Evolutionary conservation across 2,329 filamentous ascomycete genomes (phyloP), one percentile per base, ranked within the genome.

Genomic region (Trichoderma hamatum): DNA sequence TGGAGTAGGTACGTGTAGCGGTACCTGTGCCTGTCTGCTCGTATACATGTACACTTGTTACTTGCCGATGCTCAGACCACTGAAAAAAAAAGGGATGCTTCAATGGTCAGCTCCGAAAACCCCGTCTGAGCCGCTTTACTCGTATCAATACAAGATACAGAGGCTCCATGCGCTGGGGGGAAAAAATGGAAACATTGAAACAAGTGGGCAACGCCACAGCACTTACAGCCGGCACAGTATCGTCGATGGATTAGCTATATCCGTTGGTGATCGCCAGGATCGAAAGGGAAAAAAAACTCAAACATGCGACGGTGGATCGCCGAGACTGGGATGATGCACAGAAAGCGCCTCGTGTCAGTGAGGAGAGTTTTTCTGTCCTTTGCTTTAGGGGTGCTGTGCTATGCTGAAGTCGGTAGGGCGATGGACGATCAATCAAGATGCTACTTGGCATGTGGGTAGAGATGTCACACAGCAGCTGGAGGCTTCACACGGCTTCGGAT

Each of bases 261-360:
- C 59, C 59, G 59, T 64, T 54, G 61, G 55, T 64, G 61, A 64
- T 64, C 61, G 49, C 61, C 61, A 52, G 34, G 16, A 54, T 55
- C 52, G 34, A 51, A 30, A 39, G 49, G 11, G 34, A 49, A 32
- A 43, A 60, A 60, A 62, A 64, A 64, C 19, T 64, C 61, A 64
- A 64, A 64, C 24, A 39, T 13, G 32, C 9, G 36, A 64, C 32
- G 32, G 61, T 64, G 61, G 61, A 64, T 39, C 61, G 21, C 34
- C 14, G 61, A 43, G 61, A 64, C 51, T 32, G 32, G 61, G 24
- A 54, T 64, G 61, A 64, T 64, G 61, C 61, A 43, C 61, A 55
- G 21, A 28, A 36, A 26, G 34, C 52, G 56, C 21, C 26, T 43
- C 19, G 49, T 64, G 61, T 64, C 49, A 43, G 49, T 34, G 49